Evolutionary conservation across 768 basidiomycete species (phyloP).

Genomic region (Pisolithus tinctorius): DNA sequence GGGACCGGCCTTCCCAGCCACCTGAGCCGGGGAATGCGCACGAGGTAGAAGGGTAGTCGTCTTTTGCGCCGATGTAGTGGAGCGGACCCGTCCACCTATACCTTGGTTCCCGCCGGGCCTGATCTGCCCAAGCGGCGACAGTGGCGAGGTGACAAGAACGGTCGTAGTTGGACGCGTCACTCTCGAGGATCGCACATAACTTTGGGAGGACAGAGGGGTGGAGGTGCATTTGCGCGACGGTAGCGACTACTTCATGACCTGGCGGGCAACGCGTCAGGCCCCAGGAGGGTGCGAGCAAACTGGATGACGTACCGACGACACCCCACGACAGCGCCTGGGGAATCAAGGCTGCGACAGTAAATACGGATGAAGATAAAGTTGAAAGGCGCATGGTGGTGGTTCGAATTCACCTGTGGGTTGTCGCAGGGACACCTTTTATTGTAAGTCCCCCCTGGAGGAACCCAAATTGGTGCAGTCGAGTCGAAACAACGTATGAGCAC

Average conservation of each 20-base stretch:
- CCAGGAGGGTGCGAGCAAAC: neutral
- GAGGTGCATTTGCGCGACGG: constrained; percentile 89
- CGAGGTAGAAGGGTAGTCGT: constrained; percentile 68
- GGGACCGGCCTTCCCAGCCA: constrained; percentile 60
- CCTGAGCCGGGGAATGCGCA: constrained; percentile 72
- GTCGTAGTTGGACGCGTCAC: constrained; percentile 25
- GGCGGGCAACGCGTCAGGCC: neutral
- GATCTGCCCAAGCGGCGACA: constrained; percentile 87
- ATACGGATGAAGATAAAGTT: constrained; percentile 3
- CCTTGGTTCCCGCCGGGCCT: constrained; percentile 38
- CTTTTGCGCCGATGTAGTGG: constrained; percentile 69
- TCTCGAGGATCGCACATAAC: constrained; percentile 62
- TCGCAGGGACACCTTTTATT: neutral
- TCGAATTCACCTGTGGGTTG: neutral
- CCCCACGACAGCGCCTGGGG: constrained; percentile 34
- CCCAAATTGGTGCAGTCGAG: neutral
- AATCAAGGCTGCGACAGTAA: constrained; percentile 14
- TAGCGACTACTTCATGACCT: constrained; percentile 92
- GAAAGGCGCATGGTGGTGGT: constrained; percentile 19
- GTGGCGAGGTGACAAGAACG: constrained; percentile 71
- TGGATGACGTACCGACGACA: constrained; percentile 26
- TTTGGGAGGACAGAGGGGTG: constrained; percentile 61
- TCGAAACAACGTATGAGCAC: no score
- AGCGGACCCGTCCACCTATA: constrained; percentile 69
- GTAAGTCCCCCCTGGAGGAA: neutral